A percentile compares a stretch with the other conserved stretches of the same genome.
Conservation (phyloP, 139 green algal genomes). For the Nannochloris sp. region DNA sequence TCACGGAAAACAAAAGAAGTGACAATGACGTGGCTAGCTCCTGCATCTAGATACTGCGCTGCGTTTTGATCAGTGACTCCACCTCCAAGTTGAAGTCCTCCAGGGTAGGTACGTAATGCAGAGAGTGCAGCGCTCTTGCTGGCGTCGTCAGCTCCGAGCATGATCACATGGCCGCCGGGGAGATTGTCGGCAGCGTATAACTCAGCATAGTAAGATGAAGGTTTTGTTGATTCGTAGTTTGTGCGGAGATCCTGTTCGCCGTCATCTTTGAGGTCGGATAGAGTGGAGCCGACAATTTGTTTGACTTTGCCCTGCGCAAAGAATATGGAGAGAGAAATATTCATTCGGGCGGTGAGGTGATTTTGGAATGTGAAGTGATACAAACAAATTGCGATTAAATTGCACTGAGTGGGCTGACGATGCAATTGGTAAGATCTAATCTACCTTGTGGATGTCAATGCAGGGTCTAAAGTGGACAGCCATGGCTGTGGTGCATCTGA, state of each 20-base stretch:
- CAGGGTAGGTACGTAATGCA: slow-evolving; percentile 74
- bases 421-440: no score
- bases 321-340: background rate
- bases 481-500: background rate
- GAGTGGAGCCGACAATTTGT: slow-evolving; percentile 95
- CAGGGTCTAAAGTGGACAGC: slow-evolving; percentile 80
- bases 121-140: slow-evolving; percentile 65
- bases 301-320: slow-evolving; percentile 90
- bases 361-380: background rate
- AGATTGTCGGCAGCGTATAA: slow-evolving; percentile 80
- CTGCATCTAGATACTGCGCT: slow-evolving; percentile 74
- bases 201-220: slow-evolving; percentile 70
- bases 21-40: slow-evolving; percentile 94
- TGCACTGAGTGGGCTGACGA: background rate
- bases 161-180: slow-evolving; percentile 93
- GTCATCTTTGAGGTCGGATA: slow-evolving; percentile 63
- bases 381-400: no score
- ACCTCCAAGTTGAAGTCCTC: slow-evolving; percentile 90
- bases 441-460: slow-evolving; percentile 98
- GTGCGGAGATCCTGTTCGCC: slow-evolving; percentile 52
- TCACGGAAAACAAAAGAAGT: slow-evolving; percentile 90
- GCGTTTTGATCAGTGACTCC: slow-evolving; percentile 86
- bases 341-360: background rate
- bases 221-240: slow-evolving; percentile 92
- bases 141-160: slow-evolving; percentile 79